Percentiles rank a stretch among this genome's conserved stretches.
Evolutionary conservation across 129 eudicot species (phyloP).

Genomic region (Lonicera japonica): DNA sequence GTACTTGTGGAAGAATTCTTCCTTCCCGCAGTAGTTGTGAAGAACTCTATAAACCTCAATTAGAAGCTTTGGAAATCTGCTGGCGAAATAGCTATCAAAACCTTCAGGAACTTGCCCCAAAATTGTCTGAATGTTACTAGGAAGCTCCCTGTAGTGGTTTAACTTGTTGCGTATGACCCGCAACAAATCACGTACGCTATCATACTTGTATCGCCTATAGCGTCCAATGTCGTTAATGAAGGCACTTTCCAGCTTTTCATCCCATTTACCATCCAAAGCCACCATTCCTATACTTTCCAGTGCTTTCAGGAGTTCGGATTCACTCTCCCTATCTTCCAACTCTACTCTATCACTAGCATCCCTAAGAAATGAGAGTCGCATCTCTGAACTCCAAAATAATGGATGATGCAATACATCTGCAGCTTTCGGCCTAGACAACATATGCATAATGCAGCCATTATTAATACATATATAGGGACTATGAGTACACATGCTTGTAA

Average conservation of each 20-base stretch:
- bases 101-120: conserved; percentile 76
- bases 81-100: conserved; percentile 57
- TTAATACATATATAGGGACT: neutral
- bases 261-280: conserved; percentile 80
- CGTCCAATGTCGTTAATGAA: conserved; percentile 58
- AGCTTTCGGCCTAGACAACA: conserved; percentile 56
- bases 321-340: conserved; percentile 57
- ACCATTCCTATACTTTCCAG: conserved; percentile 45
- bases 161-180: conserved; percentile 82
- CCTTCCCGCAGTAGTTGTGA: conserved; percentile 43
- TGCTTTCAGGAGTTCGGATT: conserved; percentile 45
- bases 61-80: conserved; percentile 69
- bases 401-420: conserved; percentile 58
- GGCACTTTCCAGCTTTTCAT: conserved; percentile 53
- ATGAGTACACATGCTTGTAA: neutral
- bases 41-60: conserved; percentile 69
- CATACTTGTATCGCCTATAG: conserved; percentile 63
- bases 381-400: conserved; percentile 65
- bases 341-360: conserved; percentile 84
- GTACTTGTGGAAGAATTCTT: conserved; percentile 53
- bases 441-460: neutral
- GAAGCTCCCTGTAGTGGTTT: conserved; percentile 76
- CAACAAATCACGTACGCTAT: conserved; percentile 73
- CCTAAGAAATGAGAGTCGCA: conserved; percentile 75
- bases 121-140: conserved; percentile 46